Base-by-base conservation (phyloP, 805 yeast genomes). In the Saccharomycopsis babjevae region DNA sequence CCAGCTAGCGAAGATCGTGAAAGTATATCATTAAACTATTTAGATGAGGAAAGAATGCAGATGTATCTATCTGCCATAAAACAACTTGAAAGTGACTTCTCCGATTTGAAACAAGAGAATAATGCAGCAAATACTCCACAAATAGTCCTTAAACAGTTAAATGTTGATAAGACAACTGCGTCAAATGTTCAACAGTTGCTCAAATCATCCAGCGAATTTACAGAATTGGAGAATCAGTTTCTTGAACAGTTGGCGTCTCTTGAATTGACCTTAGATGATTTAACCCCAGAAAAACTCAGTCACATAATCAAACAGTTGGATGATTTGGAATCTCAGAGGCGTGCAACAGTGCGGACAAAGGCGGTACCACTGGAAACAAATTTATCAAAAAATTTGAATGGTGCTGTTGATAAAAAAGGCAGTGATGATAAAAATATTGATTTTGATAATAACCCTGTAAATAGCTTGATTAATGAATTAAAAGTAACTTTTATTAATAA, bases 1-100 rank as follows among this genome's bases (percentile, higher is more conserved):
- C n/a, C n/a, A n/a, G 63, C 22, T 72, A 67, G 34, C 43, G 70
- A 56, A 38, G 50, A 20, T 39, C 20, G 22, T 13, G 32, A 56
- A 11, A 20, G 18, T 18, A 22, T 46, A 22, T 46, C 32, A 2
- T 22, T 46, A n/a, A 38, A 32, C 11, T 34, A 39, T 22, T 20
- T 43, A 11, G 54, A 61, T 16, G 55, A 50, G 25, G 60, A 52
- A 25, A 54, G 57, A 25, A 28, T 62, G 3, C 32, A 32, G 32
- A 25, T 57, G 11, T 59, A 56, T 34, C 18, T 59, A 1, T 58
- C 50, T 15, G 64, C 62, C 7, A 32, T 59, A 16, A n/a, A 36
- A 20, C 62, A 59, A 20, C 18, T 57, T 10, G 36, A 46, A 42
- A 34, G 25, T n/a, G 30, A 55, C 11, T 28, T 11, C 18, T n/a